A percentile compares a stretch with the other conserved stretches of the same genome.
Evolutionary conservation across 768 basidiomycete genomes (phyloP).

Genomic region (Mycena floridula): DNA sequence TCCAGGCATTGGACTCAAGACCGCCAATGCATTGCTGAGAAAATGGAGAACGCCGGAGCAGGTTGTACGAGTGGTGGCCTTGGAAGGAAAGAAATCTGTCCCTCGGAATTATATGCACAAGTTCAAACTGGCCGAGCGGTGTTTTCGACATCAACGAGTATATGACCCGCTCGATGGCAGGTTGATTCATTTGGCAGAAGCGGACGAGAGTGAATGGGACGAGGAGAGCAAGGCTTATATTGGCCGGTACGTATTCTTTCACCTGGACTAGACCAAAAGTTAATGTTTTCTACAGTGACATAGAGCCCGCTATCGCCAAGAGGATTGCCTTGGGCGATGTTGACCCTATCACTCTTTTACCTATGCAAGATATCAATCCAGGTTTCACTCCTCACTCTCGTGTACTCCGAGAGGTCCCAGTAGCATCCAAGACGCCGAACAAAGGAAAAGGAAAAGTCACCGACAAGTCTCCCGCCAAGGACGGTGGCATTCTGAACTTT

Average conservation of each 20-base stretch:
- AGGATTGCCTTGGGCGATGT: constrained; percentile 61
- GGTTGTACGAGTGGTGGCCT: constrained; percentile 63
- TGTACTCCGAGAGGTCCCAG: constrained; percentile 22
- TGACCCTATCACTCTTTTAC: constrained; percentile 61
- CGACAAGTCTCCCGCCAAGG: constrained; percentile 26
- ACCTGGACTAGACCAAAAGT: neutral
- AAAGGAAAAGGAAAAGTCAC: constrained; percentile 46
- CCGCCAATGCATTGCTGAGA: constrained; percentile 74
- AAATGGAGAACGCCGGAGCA: constrained; percentile 86
- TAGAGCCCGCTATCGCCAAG: constrained; percentile 60
- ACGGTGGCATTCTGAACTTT: constrained; percentile 56
- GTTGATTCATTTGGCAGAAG: constrained; percentile 66
- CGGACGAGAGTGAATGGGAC: constrained; percentile 48
- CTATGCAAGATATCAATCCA: constrained; percentile 79
- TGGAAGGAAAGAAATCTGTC: constrained; percentile 82
- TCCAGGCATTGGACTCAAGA: constrained; percentile 89
- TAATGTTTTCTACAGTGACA: constrained; percentile 39
- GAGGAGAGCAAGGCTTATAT: constrained; percentile 65
- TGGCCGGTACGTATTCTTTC: constrained; percentile 44
- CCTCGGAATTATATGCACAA: constrained; percentile 69
- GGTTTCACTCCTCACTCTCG: constrained; percentile 40
- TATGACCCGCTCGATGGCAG: constrained; percentile 66
- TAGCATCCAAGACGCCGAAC: constrained; percentile 14
- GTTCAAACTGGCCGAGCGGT: constrained; percentile 82
- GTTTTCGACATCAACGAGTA: constrained; percentile 89